Evolutionary conservation across 1,139 yeast species (phyloP), one percentile per base, ranked within the genome.

Genomic region (Eremothecium cymbalariae): DNA sequence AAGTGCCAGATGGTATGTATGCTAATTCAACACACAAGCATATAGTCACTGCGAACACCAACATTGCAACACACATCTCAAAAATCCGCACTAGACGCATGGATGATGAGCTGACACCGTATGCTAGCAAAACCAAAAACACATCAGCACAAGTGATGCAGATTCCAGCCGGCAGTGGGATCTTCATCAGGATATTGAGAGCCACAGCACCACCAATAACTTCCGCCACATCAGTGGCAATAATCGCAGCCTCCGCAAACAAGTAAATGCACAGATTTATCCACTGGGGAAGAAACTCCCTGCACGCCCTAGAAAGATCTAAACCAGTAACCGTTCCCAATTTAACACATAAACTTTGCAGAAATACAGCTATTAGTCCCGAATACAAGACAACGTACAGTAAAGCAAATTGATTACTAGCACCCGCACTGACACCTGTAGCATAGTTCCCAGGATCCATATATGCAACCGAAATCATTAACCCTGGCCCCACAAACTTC

Each of bases 131-230:
- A 4, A 83, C 88, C 36, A 81, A 63, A 31, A 83, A 57, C 3
- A 83, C 90, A 56, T 83, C 94, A 2, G 71, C 67, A 23, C 79
- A 69, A 2, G 94, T 80, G 31, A 82, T 65, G 8, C 67, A 73
- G 6, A 82, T 85, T 38, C 94, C 94, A 0, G 88, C 90, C 7
- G 86, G 78, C 23, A 83, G 62, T 0, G 94, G 94, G 11, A 83
- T 65, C 34, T 67, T 68, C 29, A 80, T 48, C 40, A 83, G 63
- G 36, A 83, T 76, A 50, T 83, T 81, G 40, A 83, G 62, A 0
- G 94, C 90, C 47, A 83, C 75, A 3, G 94, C 93, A n/a, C 85
- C 74, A 48, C 94, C 94, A 37, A 83, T 80, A 21, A 83, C 94
- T 51, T 83, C 94, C 3, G 94, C 93, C 7, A 83, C 68, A 63